These are phyloP conservation scores for Tolypocladium cylindrosporum DNA, from an alignment of 2,329 filamentous ascomycete species.

Conservation along the genomic window DNA sequence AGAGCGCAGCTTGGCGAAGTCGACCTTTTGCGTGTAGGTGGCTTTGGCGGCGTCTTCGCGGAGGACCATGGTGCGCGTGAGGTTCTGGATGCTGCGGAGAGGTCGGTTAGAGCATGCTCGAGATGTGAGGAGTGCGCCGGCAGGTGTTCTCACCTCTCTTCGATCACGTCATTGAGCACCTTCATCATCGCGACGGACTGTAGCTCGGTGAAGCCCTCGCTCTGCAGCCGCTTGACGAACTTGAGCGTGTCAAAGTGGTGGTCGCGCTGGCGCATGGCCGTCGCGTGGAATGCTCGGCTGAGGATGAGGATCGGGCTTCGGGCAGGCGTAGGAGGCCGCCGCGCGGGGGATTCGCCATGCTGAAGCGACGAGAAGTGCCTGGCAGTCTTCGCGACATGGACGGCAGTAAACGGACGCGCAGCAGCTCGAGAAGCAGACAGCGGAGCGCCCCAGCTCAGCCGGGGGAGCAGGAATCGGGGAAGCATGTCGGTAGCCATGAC, in stretches of 20 bases:
- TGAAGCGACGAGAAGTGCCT: background rate
- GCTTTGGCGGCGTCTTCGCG: constrained; percentile 84
- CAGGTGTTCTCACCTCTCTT: constrained; percentile 57
- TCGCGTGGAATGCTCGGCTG: constrained; percentile 56
- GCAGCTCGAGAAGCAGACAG: constrained; percentile 13
- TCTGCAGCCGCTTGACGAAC: constrained; percentile 82
- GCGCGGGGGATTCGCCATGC: background rate
- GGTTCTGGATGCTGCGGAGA: constrained; percentile 70
- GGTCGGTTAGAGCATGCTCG: background rate
- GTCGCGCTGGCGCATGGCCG: constrained; percentile 50
- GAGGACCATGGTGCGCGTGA: constrained; percentile 95
- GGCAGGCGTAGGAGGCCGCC: background rate
- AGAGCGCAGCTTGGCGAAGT: constrained; percentile 93
- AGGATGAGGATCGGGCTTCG: constrained; percentile 11
- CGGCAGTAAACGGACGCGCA: constrained; percentile 10
- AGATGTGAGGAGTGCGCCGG: background rate
- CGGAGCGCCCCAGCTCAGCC: constrained; percentile 39
- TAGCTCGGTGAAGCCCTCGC: constrained; percentile 89
- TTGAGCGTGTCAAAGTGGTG: constrained; percentile 98
- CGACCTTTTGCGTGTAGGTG: constrained; percentile 80
- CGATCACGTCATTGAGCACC: constrained; percentile 90
- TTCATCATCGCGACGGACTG: constrained; percentile 98
- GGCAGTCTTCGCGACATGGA: constrained; percentile 6
- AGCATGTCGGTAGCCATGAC: constrained; percentile 27
- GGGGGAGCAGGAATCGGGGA: constrained; percentile 44